A percentile compares a stretch with the other conserved stretches of the same genome.
Conservation (phyloP, 176 grass and related monocot species). For the Cenchrus purpureus region DNA sequence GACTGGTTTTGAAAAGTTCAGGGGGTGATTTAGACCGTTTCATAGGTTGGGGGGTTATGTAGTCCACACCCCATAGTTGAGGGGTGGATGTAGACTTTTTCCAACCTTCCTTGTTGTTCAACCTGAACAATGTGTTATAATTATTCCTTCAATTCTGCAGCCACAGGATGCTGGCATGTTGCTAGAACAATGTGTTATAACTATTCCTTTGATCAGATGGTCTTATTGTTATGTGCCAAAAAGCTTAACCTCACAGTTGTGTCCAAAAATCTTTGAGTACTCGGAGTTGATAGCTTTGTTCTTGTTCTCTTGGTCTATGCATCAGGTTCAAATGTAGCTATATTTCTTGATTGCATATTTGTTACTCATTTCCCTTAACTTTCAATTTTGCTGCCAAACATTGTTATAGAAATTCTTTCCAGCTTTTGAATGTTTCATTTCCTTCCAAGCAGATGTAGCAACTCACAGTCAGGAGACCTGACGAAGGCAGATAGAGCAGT, state of each 20-base stretch:
- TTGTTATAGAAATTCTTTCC: slow-evolving; percentile 1
- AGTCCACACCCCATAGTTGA: too few relatives aligned
- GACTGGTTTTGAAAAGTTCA: too few relatives aligned
- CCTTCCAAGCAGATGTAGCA: slow-evolving; percentile 79
- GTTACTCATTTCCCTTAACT: neutral
- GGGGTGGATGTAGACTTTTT: too few relatives aligned
- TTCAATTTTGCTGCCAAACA: slow-evolving; percentile 17
- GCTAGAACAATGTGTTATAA: neutral
- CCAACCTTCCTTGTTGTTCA: neutral
- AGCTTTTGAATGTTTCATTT: slow-evolving; percentile 31
- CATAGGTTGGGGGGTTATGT: too few relatives aligned
- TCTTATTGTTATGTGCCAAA: slow-evolving; percentile 2
- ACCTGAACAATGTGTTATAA: neutral
- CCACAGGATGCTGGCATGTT: slow-evolving; percentile 13
- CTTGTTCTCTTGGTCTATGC: slow-evolving; percentile 13
- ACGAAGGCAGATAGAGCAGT: slow-evolving; percentile 89
- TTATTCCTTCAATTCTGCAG: neutral
- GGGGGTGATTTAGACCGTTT: too few relatives aligned
- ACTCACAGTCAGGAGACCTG: slow-evolving; percentile 83
- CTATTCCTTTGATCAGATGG: neutral
- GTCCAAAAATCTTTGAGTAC: slow-evolving; percentile 2
- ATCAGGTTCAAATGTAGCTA: slow-evolving; percentile 14
- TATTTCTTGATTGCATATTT: slow-evolving; percentile 22
- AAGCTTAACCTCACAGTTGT: neutral
- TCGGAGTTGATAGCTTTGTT: neutral